These are phyloP conservation scores for Lentinula novae-zelandiae DNA, from an alignment of 1,284 basidiomycete species.

Conservation along the genomic window DNA sequence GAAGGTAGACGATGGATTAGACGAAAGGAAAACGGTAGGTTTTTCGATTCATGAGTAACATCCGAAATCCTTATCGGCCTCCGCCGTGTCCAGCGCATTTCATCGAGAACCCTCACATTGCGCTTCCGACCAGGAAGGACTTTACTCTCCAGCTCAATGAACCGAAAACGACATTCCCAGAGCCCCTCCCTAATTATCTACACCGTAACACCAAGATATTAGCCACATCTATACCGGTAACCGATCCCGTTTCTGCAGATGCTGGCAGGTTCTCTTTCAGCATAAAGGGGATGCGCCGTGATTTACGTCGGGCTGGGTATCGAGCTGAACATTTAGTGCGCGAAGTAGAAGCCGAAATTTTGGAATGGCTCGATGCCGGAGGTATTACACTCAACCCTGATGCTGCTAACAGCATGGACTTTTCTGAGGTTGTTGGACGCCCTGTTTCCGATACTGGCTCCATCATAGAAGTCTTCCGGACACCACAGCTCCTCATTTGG, in stretches of 20 bases:
- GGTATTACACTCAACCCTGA: conserved; percentile 51
- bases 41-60: neutral
- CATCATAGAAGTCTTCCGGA: conserved; percentile 61
- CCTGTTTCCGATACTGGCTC: conserved; percentile 49
- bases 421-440: conserved; percentile 33
- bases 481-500: conserved; percentile 69
- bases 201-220: conserved; percentile 56
- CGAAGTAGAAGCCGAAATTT: conserved; percentile 62
- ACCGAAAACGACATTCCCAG: conserved; percentile 61
- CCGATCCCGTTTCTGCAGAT: conserved; percentile 53
- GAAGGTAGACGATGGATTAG: conserved; percentile 75
- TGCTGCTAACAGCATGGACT: conserved; percentile 16
- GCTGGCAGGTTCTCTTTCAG: conserved; percentile 75
- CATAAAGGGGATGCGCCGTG: conserved; percentile 67
- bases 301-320: conserved; percentile 59
- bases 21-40: conserved; percentile 71
- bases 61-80: neutral
- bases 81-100: conserved; percentile 50
- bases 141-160: conserved; percentile 41
- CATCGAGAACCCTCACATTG: conserved; percentile 65
- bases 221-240: conserved; percentile 31
- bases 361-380: conserved; percentile 56
- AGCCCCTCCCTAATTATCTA: conserved; percentile 67
- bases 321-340: conserved; percentile 57
- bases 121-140: conserved; percentile 55